Evolutionary conservation across 306 rosid species (phyloP), one percentile per base, ranked within the genome.

Genomic region (Castanopsis chinensis): DNA sequence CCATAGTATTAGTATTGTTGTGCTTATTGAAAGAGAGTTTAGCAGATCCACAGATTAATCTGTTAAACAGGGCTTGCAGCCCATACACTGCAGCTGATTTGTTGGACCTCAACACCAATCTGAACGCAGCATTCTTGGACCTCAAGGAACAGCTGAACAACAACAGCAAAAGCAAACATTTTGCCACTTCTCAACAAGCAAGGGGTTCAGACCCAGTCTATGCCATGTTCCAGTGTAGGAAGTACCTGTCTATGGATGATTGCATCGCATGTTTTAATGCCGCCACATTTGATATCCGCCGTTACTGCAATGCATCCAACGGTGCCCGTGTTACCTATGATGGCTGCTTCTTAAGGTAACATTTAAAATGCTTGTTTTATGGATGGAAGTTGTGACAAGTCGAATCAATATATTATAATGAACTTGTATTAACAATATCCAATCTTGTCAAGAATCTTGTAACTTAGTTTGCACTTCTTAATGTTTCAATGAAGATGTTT

Each of bases 251-350:
- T 11, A 1, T 58, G 0, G 71, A 84, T 2, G 93, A 89, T 71
- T 88, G 97, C 27, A 7, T 75, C 2, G 73, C 91, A 21, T 91
- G 97, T 73, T 82, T 88, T 53, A 0, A 76, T 3, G 21, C 55
- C 13, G 91, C 93, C 5, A 83, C 74, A 52, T n/a, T 80, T 5
- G 83, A 83, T 70, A 88, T 91, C 21, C 86, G 92, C 41, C 88
- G 83, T 35, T 88, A 92, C 84, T 89, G 93, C 87, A 88, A 87
- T 18, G 85, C 86, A 30, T 88, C 97, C 64, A 91, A 89, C 71
- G 97, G 97, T 43, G 97, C 87, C 12, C 97, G 97, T 6, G 91
- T 83, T 80, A 80, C 89, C 69, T 92, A 88, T 27, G 94, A 92
- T 15, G 97, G 94, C 18, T 92, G 94, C 90, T 85, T 92, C 76